phyloP scores from a whole-genome alignment of 768 basidiomycete species.

The Mycena chlorophos region DNA sequence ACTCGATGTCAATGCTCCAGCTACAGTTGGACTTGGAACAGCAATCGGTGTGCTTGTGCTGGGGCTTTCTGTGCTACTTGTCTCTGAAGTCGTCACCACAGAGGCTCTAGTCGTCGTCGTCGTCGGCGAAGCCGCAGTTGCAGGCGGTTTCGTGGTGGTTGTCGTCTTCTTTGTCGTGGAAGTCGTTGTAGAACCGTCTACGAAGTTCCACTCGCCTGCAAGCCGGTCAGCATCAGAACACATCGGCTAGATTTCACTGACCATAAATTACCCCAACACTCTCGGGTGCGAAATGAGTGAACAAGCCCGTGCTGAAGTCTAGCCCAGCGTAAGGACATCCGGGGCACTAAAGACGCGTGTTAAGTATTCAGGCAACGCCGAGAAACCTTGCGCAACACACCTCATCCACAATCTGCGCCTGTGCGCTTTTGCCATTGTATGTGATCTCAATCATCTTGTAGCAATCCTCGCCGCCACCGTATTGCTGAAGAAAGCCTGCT shows the following conservation, averaged over 20 bases:
- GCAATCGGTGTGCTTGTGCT: too few species aligned
- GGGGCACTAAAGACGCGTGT: constrained; percentile 43
- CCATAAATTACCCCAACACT: constrained; percentile 53
- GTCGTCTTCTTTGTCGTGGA: constrained; percentile 24
- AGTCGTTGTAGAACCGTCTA: constrained; percentile 17
- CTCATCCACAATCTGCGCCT: constrained; percentile 56
- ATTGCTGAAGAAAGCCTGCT: neutral
- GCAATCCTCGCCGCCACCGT: constrained; percentile 39
- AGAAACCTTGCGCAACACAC: constrained; percentile 32
- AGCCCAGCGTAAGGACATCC: constrained; percentile 60
- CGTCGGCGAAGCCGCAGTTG: constrained; percentile 13
- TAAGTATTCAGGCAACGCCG: too few species aligned
- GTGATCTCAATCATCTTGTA: constrained; percentile 54
- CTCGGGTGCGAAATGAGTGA: constrained; percentile 50
- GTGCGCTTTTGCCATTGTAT: constrained; percentile 44
- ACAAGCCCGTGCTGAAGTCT: constrained; percentile 63
- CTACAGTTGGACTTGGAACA: too few species aligned
- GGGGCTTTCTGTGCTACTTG: too few species aligned
- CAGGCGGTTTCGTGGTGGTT: constrained; percentile 23
- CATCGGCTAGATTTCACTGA: constrained; percentile 39
- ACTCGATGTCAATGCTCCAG: too few species aligned
- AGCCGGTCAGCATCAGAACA: neutral
- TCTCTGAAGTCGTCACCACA: too few species aligned
- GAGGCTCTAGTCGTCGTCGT: constrained; percentile 18
- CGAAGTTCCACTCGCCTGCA: neutral